A percentile compares a stretch with the other conserved stretches of the same genome.
Evolutionary conservation across 129 eudicot species (phyloP).

Genomic region (Tagetes erecta): DNA sequence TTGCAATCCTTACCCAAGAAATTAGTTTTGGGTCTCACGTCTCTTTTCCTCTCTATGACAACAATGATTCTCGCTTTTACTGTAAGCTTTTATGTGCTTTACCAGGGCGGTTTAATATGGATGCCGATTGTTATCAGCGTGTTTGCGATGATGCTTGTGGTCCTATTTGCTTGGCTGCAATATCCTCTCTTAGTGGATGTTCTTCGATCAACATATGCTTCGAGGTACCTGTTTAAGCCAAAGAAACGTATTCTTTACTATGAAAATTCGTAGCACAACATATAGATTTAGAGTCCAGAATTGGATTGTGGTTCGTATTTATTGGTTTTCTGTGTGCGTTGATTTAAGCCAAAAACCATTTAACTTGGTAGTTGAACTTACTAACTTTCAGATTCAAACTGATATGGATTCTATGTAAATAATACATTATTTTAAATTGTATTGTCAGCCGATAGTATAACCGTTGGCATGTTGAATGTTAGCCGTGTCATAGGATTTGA

Average conservation of each 20-base stretch:
- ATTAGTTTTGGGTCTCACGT: slow-evolving; percentile 34
- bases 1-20: slow-evolving; percentile 43
- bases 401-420: too few species aligned
- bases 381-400: neutral
- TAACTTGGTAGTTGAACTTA: too few species aligned
- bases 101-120: slow-evolving; percentile 30
- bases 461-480: too few species aligned
- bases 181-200: slow-evolving; percentile 51
- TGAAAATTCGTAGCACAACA: neutral
- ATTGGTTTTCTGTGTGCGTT: too few species aligned
- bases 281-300: neutral
- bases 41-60: slow-evolving; percentile 40
- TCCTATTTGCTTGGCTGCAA: slow-evolving; percentile 43
- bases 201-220: slow-evolving; percentile 41
- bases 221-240: slow-evolving; percentile 35
- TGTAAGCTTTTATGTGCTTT: slow-evolving; percentile 38
- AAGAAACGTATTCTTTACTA: slow-evolving; percentile 20
- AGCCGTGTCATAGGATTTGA: too few species aligned
- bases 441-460: too few species aligned
- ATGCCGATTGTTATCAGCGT: slow-evolving; percentile 32
- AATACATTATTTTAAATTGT: too few species aligned
- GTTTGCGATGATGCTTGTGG: slow-evolving; percentile 39
- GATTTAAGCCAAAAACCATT: neutral
- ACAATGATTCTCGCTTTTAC: slow-evolving; percentile 43
- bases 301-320: neutral